phyloP scores from a whole-genome alignment of 495 filamentous ascomycete genomes.

The Tuber magnatum region DNA sequence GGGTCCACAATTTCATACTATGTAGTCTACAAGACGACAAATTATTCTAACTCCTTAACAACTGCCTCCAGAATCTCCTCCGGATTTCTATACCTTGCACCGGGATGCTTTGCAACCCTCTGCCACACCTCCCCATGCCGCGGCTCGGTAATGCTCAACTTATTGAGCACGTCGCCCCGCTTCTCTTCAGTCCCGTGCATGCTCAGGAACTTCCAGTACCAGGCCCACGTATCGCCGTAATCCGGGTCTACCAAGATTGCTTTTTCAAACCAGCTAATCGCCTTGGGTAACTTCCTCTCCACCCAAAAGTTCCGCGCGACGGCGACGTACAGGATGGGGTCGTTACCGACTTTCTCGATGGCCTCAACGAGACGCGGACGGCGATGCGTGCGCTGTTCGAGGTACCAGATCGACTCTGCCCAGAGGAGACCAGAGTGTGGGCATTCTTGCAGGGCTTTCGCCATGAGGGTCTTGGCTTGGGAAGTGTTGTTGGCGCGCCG shows the following conservation, averaged over 20 bases:
- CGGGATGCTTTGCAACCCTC: conserved; percentile 72
- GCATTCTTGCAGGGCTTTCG: conserved; percentile 80
- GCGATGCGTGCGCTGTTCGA: conserved; percentile 82
- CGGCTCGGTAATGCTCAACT: conserved; percentile 56
- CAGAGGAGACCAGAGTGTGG: conserved; percentile 85
- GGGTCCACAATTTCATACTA: neutral
- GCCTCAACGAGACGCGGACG: conserved; percentile 85
- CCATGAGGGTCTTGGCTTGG: conserved; percentile 86
- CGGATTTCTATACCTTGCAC: conserved; percentile 59
- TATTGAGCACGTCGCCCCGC: conserved; percentile 29
- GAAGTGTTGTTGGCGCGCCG: conserved; percentile 73
- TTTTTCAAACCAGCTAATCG: conserved; percentile 93
- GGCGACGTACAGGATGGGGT: conserved; percentile 72
- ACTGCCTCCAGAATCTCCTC: conserved; percentile 81
- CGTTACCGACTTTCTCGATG: conserved; percentile 92
- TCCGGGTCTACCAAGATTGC: conserved; percentile 80
- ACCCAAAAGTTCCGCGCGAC: conserved; percentile 71
- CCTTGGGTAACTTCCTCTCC: conserved; percentile 78
- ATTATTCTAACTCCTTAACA: conserved; percentile 51
- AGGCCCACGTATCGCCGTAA: conserved; percentile 89
- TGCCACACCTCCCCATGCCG: conserved; percentile 93
- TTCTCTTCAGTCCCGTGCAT: conserved; percentile 72
- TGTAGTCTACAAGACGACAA: neutral
- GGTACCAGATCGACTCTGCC: conserved; percentile 88
- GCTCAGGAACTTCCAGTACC: conserved; percentile 88